A percentile compares a stretch with the other conserved stretches of the same genome.
phyloP scores from a whole-genome alignment of 228 moss, liverwort and hornwort genomes.

The Sphagnum magellanicum region DNA sequence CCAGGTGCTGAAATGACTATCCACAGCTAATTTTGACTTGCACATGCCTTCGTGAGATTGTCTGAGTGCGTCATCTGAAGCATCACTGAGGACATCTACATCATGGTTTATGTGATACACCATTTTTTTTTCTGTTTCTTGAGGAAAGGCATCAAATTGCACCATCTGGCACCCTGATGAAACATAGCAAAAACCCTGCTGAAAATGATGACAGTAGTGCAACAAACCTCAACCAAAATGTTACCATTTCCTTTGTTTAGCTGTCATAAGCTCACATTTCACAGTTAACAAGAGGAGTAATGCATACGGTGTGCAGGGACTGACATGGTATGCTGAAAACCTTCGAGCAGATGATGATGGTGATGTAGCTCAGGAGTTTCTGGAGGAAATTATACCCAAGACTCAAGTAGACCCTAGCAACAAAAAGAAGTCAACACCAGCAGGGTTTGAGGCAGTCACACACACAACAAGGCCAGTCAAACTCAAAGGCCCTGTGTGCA shows the following conservation, averaged over 20 bases:
- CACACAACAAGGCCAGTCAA: constrained; percentile 82
- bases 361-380: constrained; percentile 94
- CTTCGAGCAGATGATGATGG: constrained; percentile 88
- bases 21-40: too few relatives aligned
- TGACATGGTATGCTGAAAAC: constrained; percentile 77
- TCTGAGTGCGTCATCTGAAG: too few relatives aligned
- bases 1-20: too few relatives aligned
- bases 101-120: background rate
- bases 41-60: too few relatives aligned
- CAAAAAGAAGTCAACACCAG: constrained; percentile 27
- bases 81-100: too few relatives aligned
- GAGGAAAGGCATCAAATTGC: too few relatives aligned
- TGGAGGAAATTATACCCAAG: constrained; percentile 71
- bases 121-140: background rate
- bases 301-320: constrained; percentile 41
- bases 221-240: background rate
- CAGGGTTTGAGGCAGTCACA: constrained; percentile 61
- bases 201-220: too few relatives aligned
- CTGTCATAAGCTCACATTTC: background rate
- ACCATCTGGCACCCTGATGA: too few relatives aligned
- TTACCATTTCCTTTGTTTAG: background rate
- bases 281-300: background rate
- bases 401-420: constrained; percentile 12
- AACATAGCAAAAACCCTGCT: too few relatives aligned
- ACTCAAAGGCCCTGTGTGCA: constrained; percentile 84